Evolutionary conservation across 257 asterid genomes (phyloP).

Genomic region (Capsicum baccatum): DNA sequence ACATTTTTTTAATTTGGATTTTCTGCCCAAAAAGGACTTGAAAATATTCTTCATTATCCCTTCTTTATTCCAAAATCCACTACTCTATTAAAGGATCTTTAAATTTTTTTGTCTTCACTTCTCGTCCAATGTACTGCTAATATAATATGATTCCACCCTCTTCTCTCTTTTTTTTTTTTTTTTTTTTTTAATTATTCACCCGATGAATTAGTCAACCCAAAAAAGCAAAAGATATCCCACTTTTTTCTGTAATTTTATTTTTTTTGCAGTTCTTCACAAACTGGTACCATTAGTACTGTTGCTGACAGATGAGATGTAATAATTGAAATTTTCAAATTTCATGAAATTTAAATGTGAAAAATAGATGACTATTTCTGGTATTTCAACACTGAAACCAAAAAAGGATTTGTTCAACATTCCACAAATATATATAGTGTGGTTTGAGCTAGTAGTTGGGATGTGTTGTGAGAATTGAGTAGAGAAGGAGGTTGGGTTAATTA

Average conservation of each 20-base stretch:
- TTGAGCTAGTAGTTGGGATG: background rate
- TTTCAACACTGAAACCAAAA: constrained; percentile 20
- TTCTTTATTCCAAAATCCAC: constrained; percentile 57
- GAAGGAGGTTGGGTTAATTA: constrained; percentile 38
- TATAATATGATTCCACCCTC: background rate
- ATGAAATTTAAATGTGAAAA: background rate
- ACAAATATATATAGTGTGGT: background rate
- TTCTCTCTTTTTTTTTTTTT: background rate
- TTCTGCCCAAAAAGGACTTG: constrained; percentile 31
- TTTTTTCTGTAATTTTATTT: too few relatives aligned
- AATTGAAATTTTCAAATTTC: background rate
- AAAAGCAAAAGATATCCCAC: background rate
- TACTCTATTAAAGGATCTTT: constrained; percentile 43
- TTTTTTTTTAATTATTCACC: background rate
- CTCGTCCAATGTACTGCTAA: constrained; percentile 33
- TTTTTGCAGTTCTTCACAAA: background rate
- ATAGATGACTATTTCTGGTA: background rate
- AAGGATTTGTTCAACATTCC: constrained; percentile 44
- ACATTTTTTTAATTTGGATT: background rate
- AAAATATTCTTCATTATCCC: constrained; percentile 55
- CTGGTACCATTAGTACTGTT: background rate
- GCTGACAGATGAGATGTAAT: background rate
- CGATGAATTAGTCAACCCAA: background rate
- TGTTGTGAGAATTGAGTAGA: background rate
- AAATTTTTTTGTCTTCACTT: constrained; percentile 49